Evolutionary conservation across 768 basidiomycete genomes (phyloP).

Genomic region (Mycena latifolia): DNA sequence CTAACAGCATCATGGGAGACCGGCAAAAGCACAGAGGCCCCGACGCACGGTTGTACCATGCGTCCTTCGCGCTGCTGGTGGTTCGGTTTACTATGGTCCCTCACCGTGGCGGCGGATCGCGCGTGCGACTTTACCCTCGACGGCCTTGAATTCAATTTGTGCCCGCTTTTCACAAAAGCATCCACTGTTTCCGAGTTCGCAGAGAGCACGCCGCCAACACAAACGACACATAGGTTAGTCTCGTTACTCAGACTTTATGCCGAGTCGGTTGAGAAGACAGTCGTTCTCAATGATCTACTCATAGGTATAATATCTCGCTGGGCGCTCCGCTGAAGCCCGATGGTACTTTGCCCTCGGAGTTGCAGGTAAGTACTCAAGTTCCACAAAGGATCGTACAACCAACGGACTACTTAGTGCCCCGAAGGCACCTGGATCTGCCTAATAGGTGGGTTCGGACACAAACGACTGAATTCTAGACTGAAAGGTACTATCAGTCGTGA

Average conservation of each 20-base stretch:
- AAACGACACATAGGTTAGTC: too few species aligned
- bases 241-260: too few species aligned
- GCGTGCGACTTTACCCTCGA: slow-evolving; percentile 38
- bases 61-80: slow-evolving; percentile 1
- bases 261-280: too few species aligned
- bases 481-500: slow-evolving; percentile 33
- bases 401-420: slow-evolving; percentile 43
- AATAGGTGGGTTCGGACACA: too few species aligned
- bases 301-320: slow-evolving; percentile 45
- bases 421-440: slow-evolving; percentile 49
- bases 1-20: too few species aligned
- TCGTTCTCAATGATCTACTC: too few species aligned
- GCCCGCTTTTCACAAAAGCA: slow-evolving; percentile 40
- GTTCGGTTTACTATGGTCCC: neutral
- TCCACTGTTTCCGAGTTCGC: slow-evolving; percentile 30
- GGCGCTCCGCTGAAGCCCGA: slow-evolving; percentile 39
- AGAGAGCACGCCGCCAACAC: slow-evolving; percentile 48
- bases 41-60: neutral
- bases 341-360: slow-evolving; percentile 44
- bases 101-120: neutral
- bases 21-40: too few species aligned
- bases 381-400: neutral
- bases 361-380: slow-evolving; percentile 37
- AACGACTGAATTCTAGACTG: too few species aligned
- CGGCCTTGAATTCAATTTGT: slow-evolving; percentile 41